phyloP scores from a whole-genome alignment of 768 basidiomycete species.

The Psilocybe sp. region DNA sequence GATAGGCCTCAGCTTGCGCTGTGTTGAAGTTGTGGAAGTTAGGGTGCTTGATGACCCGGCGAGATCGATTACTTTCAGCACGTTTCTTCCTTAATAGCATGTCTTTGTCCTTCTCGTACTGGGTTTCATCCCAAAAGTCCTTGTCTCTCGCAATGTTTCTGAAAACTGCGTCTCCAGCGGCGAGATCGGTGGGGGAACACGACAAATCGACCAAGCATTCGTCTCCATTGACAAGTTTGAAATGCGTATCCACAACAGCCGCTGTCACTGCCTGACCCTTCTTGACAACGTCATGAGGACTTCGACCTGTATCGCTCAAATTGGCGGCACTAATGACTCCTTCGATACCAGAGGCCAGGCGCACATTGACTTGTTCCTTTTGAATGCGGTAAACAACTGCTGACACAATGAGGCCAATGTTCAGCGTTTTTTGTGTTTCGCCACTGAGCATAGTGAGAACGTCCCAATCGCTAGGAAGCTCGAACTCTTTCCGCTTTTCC shows the following conservation, averaged over 20 bases:
- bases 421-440: constrained; percentile 79
- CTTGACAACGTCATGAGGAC: constrained; percentile 50
- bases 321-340: constrained; percentile 66
- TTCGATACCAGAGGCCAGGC: constrained; percentile 93
- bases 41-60: constrained; percentile 93
- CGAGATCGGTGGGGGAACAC: constrained; percentile 58
- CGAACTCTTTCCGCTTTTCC: constrained; percentile 70
- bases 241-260: constrained; percentile 71
- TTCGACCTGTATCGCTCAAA: constrained; percentile 47
- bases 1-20: constrained; percentile 81
- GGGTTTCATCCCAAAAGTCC: constrained; percentile 58
- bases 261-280: constrained; percentile 81
- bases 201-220: constrained; percentile 75
- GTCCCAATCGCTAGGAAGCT: constrained; percentile 67
- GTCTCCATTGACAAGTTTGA: constrained; percentile 52
- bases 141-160: constrained; percentile 59
- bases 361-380: constrained; percentile 52
- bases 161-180: constrained; percentile 59
- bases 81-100: constrained; percentile 80
- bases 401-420: constrained; percentile 78
- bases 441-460: constrained; percentile 94
- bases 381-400: constrained; percentile 62
- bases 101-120: constrained; percentile 66
- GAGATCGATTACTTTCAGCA: constrained; percentile 72
- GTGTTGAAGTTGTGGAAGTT: constrained; percentile 97